Base-by-base conservation (phyloP, 2,329 filamentous ascomycete species). In the Xylariaceae sp. region DNA sequence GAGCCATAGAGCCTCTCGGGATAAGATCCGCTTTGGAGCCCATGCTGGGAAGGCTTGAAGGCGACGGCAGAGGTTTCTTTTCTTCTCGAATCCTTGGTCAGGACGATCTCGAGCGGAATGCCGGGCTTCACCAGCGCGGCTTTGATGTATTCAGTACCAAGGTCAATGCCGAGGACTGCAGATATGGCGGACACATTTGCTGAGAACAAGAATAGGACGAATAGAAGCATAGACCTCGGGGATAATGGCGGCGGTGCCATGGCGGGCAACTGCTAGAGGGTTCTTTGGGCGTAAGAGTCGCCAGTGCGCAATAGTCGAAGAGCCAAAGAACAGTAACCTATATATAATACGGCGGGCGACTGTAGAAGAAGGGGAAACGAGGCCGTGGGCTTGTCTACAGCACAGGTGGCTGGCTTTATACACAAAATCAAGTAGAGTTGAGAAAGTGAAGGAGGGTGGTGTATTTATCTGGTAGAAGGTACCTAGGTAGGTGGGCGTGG, bases 121-220 rank as follows among this genome's bases (percentile, higher is more conserved):
- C 92, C 92, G 2, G 92, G 92, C 68, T 97, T 97, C 46, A 98
- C 90, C 29, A 98, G 78, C 11, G 86, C 82, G 18, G 90, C 90
- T 70, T 97, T 98, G 69, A 98, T 85, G 68, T 94, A 96, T 63
- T 95, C 88, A 40, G 92, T 96, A 52, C 92, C 92, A 38, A 98
- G 74, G 65, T 98, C 92, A 55, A 98, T 77, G 48, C 92, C 92
- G 15, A 98, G 71, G 13, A 97, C 89, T 37, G 88, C 87, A 7
- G 87, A 69, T 34, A 67, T 66, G 17, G 74, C 75, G 29, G 73
- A 66, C 29, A 71, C 73, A 50, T 76, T 64, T 31, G 65, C 56
- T 18, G 65, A 63, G 45, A 70, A 69, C 38, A 71, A 50, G 41
- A 70, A 61, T 34, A 67, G 47, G 45, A 62, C 52, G 34, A 60